Evolutionary conservation across 129 eudicot genomes (phyloP).

Genomic region (Dittrichia graveolens): DNA sequence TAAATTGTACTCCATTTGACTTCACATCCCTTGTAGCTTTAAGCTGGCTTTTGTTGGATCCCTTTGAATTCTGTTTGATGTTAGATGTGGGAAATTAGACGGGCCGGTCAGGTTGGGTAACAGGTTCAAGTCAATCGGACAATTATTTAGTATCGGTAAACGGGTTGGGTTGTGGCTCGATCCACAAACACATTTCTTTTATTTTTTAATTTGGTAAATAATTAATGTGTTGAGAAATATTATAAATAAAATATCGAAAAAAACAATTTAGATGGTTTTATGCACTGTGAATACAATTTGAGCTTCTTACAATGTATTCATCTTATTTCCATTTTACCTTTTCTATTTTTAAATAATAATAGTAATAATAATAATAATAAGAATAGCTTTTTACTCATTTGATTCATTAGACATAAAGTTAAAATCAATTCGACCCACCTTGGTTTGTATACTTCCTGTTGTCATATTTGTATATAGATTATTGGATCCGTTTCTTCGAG

Average conservation of each 20-base stretch:
- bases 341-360: too few species aligned
- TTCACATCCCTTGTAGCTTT: neutral
- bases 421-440: neutral
- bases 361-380: too few species aligned
- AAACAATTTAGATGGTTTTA: neutral
- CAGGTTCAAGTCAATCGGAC: neutral
- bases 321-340: too few species aligned
- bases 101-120: neutral
- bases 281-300: neutral
- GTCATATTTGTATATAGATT: neutral
- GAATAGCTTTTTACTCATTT: neutral
- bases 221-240: neutral
- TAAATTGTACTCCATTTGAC: neutral
- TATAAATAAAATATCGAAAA: neutral
- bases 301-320: too few species aligned
- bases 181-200: neutral
- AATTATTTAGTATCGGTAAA: neutral
- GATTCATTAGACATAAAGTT: neutral
- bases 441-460: neutral
- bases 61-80: too few species aligned
- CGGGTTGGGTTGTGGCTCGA: neutral
- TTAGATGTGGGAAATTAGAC: neutral
- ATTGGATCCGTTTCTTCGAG: neutral
- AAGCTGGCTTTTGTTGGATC: constrained; percentile 9
- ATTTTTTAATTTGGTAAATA: neutral